A percentile compares a stretch with the other conserved stretches of the same genome.
Conservation (phyloP, 176 grass and related monocot genomes). For the Ensete ventricosum region DNA sequence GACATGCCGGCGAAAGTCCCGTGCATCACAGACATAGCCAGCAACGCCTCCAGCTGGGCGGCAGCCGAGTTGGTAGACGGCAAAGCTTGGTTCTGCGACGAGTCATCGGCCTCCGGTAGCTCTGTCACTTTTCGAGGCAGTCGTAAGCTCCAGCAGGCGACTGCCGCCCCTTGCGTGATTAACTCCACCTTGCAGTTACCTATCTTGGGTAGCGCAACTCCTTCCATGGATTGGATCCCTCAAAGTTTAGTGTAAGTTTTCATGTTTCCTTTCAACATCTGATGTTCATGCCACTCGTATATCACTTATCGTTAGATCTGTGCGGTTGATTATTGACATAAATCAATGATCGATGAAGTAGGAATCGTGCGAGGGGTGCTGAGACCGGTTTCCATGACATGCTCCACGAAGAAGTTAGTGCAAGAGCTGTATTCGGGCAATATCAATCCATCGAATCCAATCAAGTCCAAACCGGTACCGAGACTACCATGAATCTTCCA, state of each 20-base stretch:
- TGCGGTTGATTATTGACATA: too few species aligned
- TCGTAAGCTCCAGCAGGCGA: background rate
- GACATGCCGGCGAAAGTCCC: constrained; percentile 12
- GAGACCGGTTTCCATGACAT: constrained; percentile 21
- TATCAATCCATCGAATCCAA: constrained; percentile 19
- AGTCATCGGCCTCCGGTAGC: constrained; percentile 24
- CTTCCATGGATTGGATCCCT: constrained; percentile 21
- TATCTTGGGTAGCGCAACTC: too few species aligned
- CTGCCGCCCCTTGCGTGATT: background rate
- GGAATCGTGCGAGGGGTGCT: constrained; percentile 14
- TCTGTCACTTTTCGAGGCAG: constrained; percentile 3
- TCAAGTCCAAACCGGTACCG: constrained; percentile 14
- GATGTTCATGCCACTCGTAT: background rate
- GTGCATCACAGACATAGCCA: background rate
- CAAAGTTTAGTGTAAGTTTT: constrained; percentile 18
- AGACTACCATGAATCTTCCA: constrained; percentile 6
- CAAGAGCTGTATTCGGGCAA: constrained; percentile 16
- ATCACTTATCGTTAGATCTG: background rate
- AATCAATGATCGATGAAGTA: constrained; percentile 4
- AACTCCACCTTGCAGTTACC: too few species aligned
- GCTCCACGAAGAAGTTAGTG: constrained; percentile 14
- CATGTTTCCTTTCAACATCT: too few species aligned
- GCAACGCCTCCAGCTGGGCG: background rate
- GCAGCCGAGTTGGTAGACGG: too few species aligned
- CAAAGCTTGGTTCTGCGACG: constrained; percentile 5